Base-by-base conservation (phyloP, 2,329 filamentous ascomycete species). In the Paecilomyces variotii region DNA sequence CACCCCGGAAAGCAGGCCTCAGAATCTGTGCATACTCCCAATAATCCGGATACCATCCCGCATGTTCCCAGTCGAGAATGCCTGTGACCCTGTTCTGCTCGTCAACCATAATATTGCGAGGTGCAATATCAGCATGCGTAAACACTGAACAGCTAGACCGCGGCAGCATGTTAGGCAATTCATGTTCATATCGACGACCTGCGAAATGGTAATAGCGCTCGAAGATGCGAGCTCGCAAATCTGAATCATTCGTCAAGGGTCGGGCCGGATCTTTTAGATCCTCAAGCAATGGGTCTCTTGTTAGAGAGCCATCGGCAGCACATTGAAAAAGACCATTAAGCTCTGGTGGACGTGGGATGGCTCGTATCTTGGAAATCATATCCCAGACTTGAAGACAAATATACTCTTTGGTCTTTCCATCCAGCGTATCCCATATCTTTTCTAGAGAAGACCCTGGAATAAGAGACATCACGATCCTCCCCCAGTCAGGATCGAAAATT, bases 51-150 rank as follows among this genome's bases (percentile, higher is more conserved):
- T 73, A 75, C 74, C 71, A 77, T 9, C 73, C 72, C 24, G 72
- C 66, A 51, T 59, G 70, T 57, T 76, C 75, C 76, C 73, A 78
- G 66, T 77, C 74, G 56, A 79, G 68, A 19, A 79, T 63, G 5
- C 70, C 67, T 1, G 74, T 61, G 55, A 71, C 55, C 1, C 52
- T 59, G 11, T 60, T 19, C 25, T 62, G 24, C 27, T 61, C 61
- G 52, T 68, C 59, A 25, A 73, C 51, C 56, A 74, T 67, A 12
- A 34, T 34, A 7, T 12, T 34, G 10, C 32, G 30, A 6, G 63
- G 65, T 50, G 70, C 68, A 58, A 74, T 67, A 59, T 73, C 70
- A 2, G 60, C 67, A 56, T 74, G 72, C 4, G 71, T 70, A 60
- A 73, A 70, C n/a, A 69, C 63, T 4, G 65, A 61, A 9, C n/a